phyloP scores from a whole-genome alignment of 164 flowering plant species.

The Liquidambar formosana region DNA sequence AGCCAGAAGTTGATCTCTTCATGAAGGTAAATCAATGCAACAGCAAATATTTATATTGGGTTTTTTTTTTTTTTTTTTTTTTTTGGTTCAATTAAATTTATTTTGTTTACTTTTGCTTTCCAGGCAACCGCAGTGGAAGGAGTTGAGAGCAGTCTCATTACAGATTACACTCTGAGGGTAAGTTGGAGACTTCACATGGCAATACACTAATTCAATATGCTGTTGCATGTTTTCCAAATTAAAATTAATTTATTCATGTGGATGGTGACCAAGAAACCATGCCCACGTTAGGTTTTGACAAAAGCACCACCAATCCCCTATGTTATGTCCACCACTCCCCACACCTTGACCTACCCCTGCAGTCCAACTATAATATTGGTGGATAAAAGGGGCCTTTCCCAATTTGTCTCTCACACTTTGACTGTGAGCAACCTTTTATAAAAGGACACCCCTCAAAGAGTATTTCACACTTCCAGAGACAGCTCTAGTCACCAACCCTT shows the following conservation, averaged over 20 bases:
- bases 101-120: too few species aligned
- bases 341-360: too few species aligned
- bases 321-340: too few species aligned
- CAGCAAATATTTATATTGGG: too few species aligned
- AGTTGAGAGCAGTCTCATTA: constrained; percentile 77
- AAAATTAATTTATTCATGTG: not conserved
- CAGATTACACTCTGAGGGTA: constrained; percentile 92
- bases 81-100: too few species aligned
- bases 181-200: constrained; percentile 8
- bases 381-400: too few species aligned
- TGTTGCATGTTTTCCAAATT: too few species aligned
- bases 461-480: too few species aligned
- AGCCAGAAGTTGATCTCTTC: constrained; percentile 88
- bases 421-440: not conserved
- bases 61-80: constrained; percentile 1
- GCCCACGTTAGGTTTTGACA: not conserved
- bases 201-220: not conserved
- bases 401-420: not conserved
- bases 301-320: not conserved
- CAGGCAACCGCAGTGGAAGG: constrained; percentile 93
- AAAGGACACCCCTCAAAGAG: too few species aligned
- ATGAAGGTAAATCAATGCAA: constrained; percentile 79
- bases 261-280: not conserved
- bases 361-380: too few species aligned
- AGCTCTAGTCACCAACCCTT: too few species aligned